Evolutionary conservation across 78 protist genomes (phyloP).

Genomic region (Dictyostelium citrinum): DNA sequence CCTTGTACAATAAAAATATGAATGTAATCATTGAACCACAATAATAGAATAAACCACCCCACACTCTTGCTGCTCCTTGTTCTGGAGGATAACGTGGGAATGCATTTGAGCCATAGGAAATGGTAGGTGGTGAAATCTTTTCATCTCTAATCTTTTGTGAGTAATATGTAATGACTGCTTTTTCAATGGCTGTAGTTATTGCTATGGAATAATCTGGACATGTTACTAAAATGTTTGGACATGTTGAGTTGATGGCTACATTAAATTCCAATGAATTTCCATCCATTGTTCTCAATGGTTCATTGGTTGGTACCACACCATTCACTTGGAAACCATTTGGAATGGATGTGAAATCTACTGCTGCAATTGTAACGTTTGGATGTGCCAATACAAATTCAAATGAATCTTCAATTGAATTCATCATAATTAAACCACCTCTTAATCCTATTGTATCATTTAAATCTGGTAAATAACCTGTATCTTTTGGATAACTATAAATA

Average conservation of each 20-base stretch:
- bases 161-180: neutral
- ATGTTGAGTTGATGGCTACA: conserved; percentile 3
- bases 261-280: neutral
- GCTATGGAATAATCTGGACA: conserved; percentile 19
- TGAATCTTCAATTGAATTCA: neutral
- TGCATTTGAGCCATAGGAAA: neutral
- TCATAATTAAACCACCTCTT: conserved; percentile 1
- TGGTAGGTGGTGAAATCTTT: neutral
- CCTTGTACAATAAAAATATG: conserved; percentile 37
- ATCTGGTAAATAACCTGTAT: neutral
- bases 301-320: neutral
- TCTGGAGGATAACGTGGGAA: conserved; percentile 12
- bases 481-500: neutral
- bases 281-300: neutral
- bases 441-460: neutral
- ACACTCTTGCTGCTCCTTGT: neutral
- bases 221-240: conserved; percentile 29
- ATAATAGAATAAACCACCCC: conserved; percentile 61
- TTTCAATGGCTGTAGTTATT: neutral
- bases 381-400: neutral
- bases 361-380: conserved; percentile 64
- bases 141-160: neutral
- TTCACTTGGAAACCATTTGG: neutral
- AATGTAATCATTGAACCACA: conserved; percentile 73
- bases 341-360: neutral